phyloP scores from a whole-genome alignment of 2,329 filamentous ascomycete genomes.

The Claviceps maximensis region DNA sequence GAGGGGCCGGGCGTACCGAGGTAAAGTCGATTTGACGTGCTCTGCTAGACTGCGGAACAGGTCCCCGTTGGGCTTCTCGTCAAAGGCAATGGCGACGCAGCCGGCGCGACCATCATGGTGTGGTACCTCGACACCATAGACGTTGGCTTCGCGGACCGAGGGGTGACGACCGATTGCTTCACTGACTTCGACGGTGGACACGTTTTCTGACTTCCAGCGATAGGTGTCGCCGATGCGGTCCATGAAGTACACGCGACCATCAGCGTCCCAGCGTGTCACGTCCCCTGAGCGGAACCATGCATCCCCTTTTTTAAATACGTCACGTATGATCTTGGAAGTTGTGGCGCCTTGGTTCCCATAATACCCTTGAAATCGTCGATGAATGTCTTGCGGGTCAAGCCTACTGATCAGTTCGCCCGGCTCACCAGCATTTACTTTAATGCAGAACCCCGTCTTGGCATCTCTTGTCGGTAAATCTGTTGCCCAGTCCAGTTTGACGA shows the following conservation, averaged over 20 bases:
- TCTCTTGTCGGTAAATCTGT: slow-evolving; percentile 57
- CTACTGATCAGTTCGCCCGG: slow-evolving; percentile 63
- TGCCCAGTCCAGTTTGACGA: slow-evolving; percentile 60
- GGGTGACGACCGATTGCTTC: slow-evolving; percentile 57
- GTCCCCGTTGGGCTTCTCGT: slow-evolving; percentile 31
- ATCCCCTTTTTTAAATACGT: slow-evolving; percentile 64
- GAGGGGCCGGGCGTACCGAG: slow-evolving; percentile 62
- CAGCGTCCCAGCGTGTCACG: slow-evolving; percentile 53
- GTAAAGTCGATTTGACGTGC: slow-evolving; percentile 45
- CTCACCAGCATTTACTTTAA: slow-evolving; percentile 40
- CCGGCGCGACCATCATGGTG: slow-evolving; percentile 75
- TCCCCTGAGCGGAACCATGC: slow-evolving; percentile 80
- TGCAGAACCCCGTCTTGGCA: slow-evolving; percentile 56
- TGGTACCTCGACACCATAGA: slow-evolving; percentile 70
- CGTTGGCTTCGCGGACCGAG: slow-evolving; percentile 62
- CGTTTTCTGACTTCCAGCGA: slow-evolving; percentile 74
- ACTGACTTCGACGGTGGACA: slow-evolving; percentile 72
- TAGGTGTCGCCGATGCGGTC: slow-evolving; percentile 72
- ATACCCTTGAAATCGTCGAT: slow-evolving; percentile 66
- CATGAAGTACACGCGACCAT: slow-evolving; percentile 66
- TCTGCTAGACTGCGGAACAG: slow-evolving; percentile 45
- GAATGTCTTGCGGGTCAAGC: slow-evolving; percentile 52
- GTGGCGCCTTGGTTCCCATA: slow-evolving; percentile 61
- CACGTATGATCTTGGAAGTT: slow-evolving; percentile 56
- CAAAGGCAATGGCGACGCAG: slow-evolving; percentile 57